Evolutionary conservation across 106 monocot species (phyloP).

Genomic region (Amphibolis antarctica): DNA sequence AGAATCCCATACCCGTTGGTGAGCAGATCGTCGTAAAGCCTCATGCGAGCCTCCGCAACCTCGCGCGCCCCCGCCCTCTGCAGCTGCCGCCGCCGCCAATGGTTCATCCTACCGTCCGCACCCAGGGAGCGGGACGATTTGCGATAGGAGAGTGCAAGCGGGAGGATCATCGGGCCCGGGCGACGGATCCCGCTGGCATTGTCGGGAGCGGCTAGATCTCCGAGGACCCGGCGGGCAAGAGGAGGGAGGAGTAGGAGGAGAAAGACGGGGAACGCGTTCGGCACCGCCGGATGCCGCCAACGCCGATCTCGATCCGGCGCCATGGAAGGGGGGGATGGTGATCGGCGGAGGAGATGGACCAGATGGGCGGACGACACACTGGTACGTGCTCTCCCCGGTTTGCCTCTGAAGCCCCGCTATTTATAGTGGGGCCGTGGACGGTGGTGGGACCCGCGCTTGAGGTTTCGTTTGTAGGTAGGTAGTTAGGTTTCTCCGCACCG

Average conservation of each 20-base stretch:
- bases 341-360: too few species aligned
- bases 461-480: too few species aligned
- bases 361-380: too few species aligned
- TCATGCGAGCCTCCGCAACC: slow-evolving; percentile 35
- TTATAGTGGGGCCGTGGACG: too few species aligned
- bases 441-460: too few species aligned
- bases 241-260: slow-evolving; percentile 2
- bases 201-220: slow-evolving; percentile 2
- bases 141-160: slow-evolving; percentile 32
- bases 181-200: background rate
- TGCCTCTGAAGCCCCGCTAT: too few species aligned
- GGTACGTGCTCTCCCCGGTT: too few species aligned
- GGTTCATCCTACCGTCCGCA: slow-evolving; percentile 8
- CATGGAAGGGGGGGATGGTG: background rate
- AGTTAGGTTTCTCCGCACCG: too few species aligned
- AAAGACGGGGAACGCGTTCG: background rate
- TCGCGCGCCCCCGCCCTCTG: slow-evolving; percentile 10
- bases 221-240: background rate
- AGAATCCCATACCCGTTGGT: slow-evolving; percentile 42
- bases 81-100: slow-evolving; percentile 23
- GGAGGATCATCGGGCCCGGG: slow-evolving; percentile 34
- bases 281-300: background rate
- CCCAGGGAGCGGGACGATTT: slow-evolving; percentile 23
- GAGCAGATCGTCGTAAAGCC: slow-evolving; percentile 76
- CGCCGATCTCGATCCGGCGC: background rate